Percentiles rank a stretch among this genome's conserved stretches.
phyloP scores from a whole-genome alignment of 1,139 yeast species.

The Geotrichum fermentans region DNA sequence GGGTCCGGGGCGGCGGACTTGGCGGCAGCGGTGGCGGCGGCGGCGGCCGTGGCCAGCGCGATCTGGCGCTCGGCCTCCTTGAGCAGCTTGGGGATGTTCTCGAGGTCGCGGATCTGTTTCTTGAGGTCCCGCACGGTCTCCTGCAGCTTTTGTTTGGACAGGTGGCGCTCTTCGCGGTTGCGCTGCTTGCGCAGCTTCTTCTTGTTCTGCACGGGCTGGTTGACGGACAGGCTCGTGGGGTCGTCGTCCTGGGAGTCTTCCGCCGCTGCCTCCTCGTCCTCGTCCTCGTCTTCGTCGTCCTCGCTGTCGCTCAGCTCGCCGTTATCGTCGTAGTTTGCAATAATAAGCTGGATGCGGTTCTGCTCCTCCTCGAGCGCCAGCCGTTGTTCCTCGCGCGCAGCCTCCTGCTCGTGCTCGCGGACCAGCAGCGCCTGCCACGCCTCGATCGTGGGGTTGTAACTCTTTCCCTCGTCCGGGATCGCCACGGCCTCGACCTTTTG shows the following conservation, averaged over 20 bases:
- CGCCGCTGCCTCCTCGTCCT: conserved; percentile 30
- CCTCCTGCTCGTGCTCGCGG: conserved; percentile 62
- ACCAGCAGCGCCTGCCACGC: conserved; percentile 74
- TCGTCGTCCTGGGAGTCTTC: conserved; percentile 38
- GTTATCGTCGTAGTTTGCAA: conserved; percentile 48
- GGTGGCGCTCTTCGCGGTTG: conserved; percentile 64
- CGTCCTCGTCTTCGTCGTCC: conserved; percentile 30
- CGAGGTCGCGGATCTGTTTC: conserved; percentile 51
- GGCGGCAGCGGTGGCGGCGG: conserved; percentile 6
- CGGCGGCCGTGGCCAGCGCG: conserved; percentile 24
- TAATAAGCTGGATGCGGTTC: conserved; percentile 58
- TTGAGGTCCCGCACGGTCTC: conserved; percentile 57
- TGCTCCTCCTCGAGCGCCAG: conserved; percentile 54
- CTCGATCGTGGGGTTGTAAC: conserved; percentile 84
- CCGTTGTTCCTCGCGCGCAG: conserved; percentile 61
- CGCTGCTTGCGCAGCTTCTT: conserved; percentile 76
- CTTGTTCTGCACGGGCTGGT: conserved; percentile 62
- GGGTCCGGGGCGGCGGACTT: conserved; percentile 22
- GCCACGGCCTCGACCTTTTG: conserved; percentile 40
- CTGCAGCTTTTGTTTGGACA: conserved; percentile 54
- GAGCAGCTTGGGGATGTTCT: conserved; percentile 36
- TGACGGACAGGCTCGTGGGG: conserved; percentile 54
- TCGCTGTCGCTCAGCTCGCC: conserved; percentile 21
- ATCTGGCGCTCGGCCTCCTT: conserved; percentile 32
- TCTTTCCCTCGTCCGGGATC: conserved; percentile 78